Base-by-base conservation (phyloP, 805 yeast species). In the Cyberlindnera euphorbiiphila region DNA sequence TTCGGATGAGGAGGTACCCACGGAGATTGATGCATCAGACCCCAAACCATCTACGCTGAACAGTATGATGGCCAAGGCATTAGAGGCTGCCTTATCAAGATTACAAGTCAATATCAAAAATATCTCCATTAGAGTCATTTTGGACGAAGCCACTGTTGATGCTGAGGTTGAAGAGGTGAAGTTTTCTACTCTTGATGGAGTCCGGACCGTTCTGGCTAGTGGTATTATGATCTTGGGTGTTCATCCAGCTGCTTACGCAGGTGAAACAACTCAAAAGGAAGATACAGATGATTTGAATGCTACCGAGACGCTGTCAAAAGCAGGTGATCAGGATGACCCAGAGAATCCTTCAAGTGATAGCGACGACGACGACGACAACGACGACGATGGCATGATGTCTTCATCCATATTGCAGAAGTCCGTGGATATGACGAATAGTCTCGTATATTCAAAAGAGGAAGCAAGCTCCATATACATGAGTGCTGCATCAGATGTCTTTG, bases 401-500 rank as follows among this genome's bases (percentile, higher is more conserved):
- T 58, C 63, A 0, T 59, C 64, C 0, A 35, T 59, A 1, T 29
- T 61, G 3, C 39, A 41, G 23, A 43, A 19, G n/a, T 44, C 48
- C 7, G 41, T 19, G 9, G 50, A 49, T 24, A 53, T 79, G 39
- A 56, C 69, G 56, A 71, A 70, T 25, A 80, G 87, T 49, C 71
- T 76, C 61, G 64, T 78, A 25, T 81, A 79, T 53, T 77, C 91
- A 2, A 81, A 76, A 37, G 78, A 74, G 34, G 83, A 81, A 39
- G 82, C 85, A 1, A 70, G 77, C 32, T 78, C 88, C 3, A 70
- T 85, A 14, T 86, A 84, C 54, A 78, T 85, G 89, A 85, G 94
- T 59, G 94, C 95, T 2, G 66, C 81, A 9, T 77, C 85, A 0
- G 69, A 72, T 34, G 54, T 76, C 2, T 62, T 69, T 33, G 56